These are phyloP conservation scores for Malus orientalis DNA, from an alignment of 306 rosid species.

Conservation along the genomic window DNA sequence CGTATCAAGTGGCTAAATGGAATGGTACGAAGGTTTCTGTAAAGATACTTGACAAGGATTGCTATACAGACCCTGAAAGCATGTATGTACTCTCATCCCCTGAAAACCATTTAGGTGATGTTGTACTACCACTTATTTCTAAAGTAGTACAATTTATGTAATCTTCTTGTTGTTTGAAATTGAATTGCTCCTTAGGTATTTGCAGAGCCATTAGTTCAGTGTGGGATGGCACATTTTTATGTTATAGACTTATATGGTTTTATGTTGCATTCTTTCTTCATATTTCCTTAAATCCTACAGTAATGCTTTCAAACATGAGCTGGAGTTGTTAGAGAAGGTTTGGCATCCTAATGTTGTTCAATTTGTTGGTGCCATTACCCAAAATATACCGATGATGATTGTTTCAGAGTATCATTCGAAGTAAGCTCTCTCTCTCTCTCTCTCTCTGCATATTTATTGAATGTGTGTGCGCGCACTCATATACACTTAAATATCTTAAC, in stretches of 20 bases:
- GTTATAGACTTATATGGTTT: neutral
- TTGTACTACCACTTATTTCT: too few relatives aligned
- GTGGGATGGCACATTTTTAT: too few relatives aligned
- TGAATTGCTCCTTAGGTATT: too few relatives aligned
- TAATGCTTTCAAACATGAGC: conserved; percentile 84
- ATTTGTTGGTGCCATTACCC: conserved; percentile 99
- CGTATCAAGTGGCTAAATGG: too few relatives aligned
- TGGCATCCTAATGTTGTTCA: conserved; percentile 94
- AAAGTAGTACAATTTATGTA: too few relatives aligned
- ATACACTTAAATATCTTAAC: conserved; percentile 1
- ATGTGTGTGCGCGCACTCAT: neutral
- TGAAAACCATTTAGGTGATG: too few relatives aligned
- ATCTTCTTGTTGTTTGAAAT: too few relatives aligned
- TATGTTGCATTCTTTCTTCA: neutral
- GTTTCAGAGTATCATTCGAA: conserved; percentile 66
- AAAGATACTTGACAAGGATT: too few relatives aligned
- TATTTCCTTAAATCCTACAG: conserved; percentile 33
- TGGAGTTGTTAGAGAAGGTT: conserved; percentile 79
- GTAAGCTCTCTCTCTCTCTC: neutral
- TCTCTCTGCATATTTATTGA: neutral
- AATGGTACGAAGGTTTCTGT: too few relatives aligned
- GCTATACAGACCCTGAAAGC: too few relatives aligned
- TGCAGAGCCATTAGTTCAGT: too few relatives aligned
- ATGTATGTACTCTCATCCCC: too few relatives aligned
- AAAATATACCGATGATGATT: conserved; percentile 97